A percentile compares a stretch with the other conserved stretches of the same genome.
Conservation (phyloP, 768 basidiomycete genomes). For the Thelephora ganbajun region DNA sequence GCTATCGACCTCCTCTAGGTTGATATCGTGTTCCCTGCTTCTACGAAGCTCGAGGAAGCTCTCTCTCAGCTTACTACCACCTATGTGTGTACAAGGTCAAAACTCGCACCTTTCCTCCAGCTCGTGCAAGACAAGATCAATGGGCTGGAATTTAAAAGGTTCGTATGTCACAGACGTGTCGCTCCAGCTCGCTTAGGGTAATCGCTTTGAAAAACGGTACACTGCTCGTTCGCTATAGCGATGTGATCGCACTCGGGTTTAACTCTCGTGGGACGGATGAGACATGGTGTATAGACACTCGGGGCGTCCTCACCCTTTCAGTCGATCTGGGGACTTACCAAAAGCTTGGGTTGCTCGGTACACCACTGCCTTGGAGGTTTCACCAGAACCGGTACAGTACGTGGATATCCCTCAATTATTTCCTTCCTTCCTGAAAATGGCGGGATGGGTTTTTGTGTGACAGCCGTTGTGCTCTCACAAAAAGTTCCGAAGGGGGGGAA, state of each 20-base stretch:
- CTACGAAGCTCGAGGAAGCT: constrained; percentile 21
- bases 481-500: constrained; percentile 14
- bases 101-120: constrained; percentile 29
- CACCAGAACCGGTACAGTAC: constrained; percentile 34
- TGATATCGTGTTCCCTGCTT: constrained; percentile 45
- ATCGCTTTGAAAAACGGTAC: neutral
- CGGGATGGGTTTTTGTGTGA: constrained; percentile 2
- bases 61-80: constrained; percentile 28
- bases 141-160: constrained; percentile 17
- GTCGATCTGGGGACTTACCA: constrained; percentile 47
- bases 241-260: constrained; percentile 9
- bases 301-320: constrained; percentile 43
- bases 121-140: constrained; percentile 18
- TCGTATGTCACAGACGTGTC: neutral
- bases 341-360: constrained; percentile 44
- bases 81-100: constrained; percentile 20
- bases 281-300: constrained; percentile 57
- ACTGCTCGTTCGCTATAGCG: constrained; percentile 4
- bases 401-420: constrained; percentile 12
- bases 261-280: constrained; percentile 25
- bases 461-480: constrained; percentile 34
- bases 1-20: constrained; percentile 24
- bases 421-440: neutral
- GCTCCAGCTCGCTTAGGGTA: neutral
- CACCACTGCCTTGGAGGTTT: constrained; percentile 29